Evolutionary conservation across 495 filamentous ascomycete genomes (phyloP).

Genomic region (Penicillium macrosclerotiorum): DNA sequence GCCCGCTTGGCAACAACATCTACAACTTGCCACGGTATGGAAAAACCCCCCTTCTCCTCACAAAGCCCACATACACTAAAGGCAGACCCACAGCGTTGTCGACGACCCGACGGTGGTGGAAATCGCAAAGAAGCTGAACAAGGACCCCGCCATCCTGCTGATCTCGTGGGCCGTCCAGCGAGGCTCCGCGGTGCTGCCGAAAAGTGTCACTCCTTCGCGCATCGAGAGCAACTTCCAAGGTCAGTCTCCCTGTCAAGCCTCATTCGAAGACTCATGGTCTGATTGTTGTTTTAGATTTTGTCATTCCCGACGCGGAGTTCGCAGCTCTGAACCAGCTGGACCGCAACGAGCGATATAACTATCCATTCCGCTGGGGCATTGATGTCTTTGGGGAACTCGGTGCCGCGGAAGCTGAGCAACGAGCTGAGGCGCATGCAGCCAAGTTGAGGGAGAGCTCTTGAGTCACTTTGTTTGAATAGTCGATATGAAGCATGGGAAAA

Average conservation of each 20-base stretch:
- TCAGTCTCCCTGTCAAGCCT: constrained; percentile 20
- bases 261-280: constrained; percentile 5
- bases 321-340: constrained; percentile 46
- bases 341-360: constrained; percentile 48
- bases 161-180: constrained; percentile 82
- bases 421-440: constrained; percentile 44
- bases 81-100: constrained; percentile 32
- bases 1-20: constrained; percentile 55
- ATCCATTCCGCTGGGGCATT: constrained; percentile 48
- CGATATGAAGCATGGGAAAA: background rate
- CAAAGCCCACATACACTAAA: constrained; percentile 1
- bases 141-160: constrained; percentile 68
- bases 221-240: constrained; percentile 59
- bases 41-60: background rate
- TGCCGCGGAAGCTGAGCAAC: constrained; percentile 42
- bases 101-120: constrained; percentile 61
- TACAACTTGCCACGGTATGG: constrained; percentile 38
- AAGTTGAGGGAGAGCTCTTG: constrained; percentile 23
- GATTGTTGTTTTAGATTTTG: constrained; percentile 36
- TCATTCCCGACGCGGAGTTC: constrained; percentile 45
- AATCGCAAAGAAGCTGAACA: constrained; percentile 65
- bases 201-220: constrained; percentile 56
- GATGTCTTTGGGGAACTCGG: constrained; percentile 51
- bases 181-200: constrained; percentile 58
- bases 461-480: background rate